A percentile compares a stretch with the other conserved stretches of the same genome.
phyloP scores from a whole-genome alignment of 2,329 filamentous ascomycete genomes.

The Lomentospora prolificans region DNA sequence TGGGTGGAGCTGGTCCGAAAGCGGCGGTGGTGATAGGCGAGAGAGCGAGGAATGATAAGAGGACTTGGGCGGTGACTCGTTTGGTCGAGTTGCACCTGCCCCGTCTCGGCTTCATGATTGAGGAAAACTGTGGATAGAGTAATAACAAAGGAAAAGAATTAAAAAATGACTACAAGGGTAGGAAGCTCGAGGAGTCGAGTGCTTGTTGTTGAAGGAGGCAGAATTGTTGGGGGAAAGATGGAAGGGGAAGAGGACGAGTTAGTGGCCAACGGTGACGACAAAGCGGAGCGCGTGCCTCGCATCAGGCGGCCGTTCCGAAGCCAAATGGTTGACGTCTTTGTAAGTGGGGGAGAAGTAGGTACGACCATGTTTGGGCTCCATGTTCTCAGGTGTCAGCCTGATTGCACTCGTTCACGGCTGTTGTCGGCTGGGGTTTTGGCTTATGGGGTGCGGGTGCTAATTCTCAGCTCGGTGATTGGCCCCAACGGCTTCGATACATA shows the following conservation, averaged over 20 bases:
- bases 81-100: constrained; percentile 42
- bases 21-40: constrained; percentile 32
- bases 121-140: neutral
- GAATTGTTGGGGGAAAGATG: constrained; percentile 2
- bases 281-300: constrained; percentile 7
- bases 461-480: neutral
- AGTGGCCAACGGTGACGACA: constrained; percentile 3
- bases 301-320: constrained; percentile 6
- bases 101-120: constrained; percentile 5
- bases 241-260: constrained; percentile 1
- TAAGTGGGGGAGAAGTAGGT: neutral
- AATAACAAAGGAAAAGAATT: constrained; percentile 1
- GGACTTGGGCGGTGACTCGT: constrained; percentile 51
- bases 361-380: neutral
- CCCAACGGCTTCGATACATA: neutral
- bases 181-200: neutral
- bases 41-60: constrained; percentile 59
- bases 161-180: neutral
- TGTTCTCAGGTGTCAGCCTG: neutral
- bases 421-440: neutral
- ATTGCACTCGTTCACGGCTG: neutral
- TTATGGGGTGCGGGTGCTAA: neutral
- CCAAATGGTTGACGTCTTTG: constrained; percentile 5
- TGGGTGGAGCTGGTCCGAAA: constrained; percentile 17
- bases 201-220: constrained; percentile 1